Conservation (phyloP, 768 basidiomycete species). For the Pleurotus cornucopiae region DNA sequence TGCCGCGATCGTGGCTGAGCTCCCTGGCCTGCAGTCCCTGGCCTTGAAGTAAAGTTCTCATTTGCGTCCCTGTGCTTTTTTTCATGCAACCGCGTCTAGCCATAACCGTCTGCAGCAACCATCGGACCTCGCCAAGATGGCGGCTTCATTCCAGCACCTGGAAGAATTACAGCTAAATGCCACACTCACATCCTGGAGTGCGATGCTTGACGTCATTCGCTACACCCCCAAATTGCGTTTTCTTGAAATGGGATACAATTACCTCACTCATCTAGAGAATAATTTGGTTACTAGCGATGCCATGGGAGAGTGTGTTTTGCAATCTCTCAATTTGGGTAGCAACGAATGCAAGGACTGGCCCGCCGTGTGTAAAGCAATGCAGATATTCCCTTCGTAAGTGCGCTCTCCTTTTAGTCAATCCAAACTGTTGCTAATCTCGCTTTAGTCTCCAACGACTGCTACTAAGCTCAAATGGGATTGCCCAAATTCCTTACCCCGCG, state of each 20-base stretch:
- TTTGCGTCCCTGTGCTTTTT: slow-evolving; percentile 13
- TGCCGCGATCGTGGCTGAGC: slow-evolving; percentile 54
- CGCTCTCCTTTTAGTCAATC: slow-evolving; percentile 12
- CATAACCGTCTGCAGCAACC: slow-evolving; percentile 59
- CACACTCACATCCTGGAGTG: slow-evolving; percentile 69
- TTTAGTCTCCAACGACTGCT: slow-evolving; percentile 61
- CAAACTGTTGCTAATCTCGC: slow-evolving; percentile 10
- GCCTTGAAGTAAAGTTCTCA: slow-evolving; percentile 65
- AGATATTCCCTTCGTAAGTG: slow-evolving; percentile 42
- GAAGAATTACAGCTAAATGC: slow-evolving; percentile 70
- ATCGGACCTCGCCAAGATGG: slow-evolving; percentile 22
- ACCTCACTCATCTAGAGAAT: slow-evolving; percentile 32
- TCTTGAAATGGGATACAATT: slow-evolving; percentile 73
- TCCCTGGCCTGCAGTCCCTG: slow-evolving; percentile 61
- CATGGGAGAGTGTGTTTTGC: slow-evolving; percentile 28
- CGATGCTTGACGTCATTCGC: slow-evolving; percentile 47
- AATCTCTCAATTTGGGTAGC: slow-evolving; percentile 64
- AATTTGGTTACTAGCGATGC: slow-evolving; percentile 14
- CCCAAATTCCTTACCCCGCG: slow-evolving; percentile 40
- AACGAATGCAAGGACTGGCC: slow-evolving; percentile 61
- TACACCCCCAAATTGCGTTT: slow-evolving; percentile 50
- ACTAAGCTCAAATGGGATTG: slow-evolving; percentile 59
- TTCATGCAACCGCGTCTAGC: slow-evolving; percentile 33
- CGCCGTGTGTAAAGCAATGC: slow-evolving; percentile 40
- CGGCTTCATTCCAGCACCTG: slow-evolving; percentile 44